phyloP scores from a whole-genome alignment of 1,284 basidiomycete species.

The Tilletia indica region DNA sequence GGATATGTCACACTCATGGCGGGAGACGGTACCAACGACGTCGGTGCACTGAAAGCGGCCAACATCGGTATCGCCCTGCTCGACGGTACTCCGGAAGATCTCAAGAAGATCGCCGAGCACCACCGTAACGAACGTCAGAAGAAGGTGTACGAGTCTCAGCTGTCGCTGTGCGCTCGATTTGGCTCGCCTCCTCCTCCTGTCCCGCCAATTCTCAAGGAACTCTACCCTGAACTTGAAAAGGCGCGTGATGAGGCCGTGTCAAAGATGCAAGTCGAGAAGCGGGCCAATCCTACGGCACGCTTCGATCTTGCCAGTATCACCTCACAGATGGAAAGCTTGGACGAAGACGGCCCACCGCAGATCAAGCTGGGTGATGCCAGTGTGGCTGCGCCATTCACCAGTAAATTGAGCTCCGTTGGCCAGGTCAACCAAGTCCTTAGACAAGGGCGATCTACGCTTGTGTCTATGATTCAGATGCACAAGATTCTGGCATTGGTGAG shows the following conservation, averaged over 20 bases:
- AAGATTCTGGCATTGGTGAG: slow-evolving; percentile 51
- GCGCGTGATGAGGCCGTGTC: slow-evolving; percentile 48
- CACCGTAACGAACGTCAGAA: slow-evolving; percentile 53
- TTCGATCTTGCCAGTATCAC: slow-evolving; percentile 52
- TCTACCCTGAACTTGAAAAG: slow-evolving; percentile 51
- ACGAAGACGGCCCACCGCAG: slow-evolving; percentile 55
- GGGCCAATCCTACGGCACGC: slow-evolving; percentile 42
- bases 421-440: slow-evolving; percentile 49
- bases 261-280: slow-evolving; percentile 38
- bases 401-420: slow-evolving; percentile 47
- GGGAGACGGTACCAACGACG: slow-evolving; percentile 55
- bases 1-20: slow-evolving; percentile 55
- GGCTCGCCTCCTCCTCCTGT: slow-evolving; percentile 50
- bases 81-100: slow-evolving; percentile 52
- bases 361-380: slow-evolving; percentile 53
- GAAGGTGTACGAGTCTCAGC: slow-evolving; percentile 53
- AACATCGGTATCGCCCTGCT: slow-evolving; percentile 55
- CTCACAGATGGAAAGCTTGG: slow-evolving; percentile 46
- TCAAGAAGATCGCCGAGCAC: slow-evolving; percentile 53
- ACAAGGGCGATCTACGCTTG: slow-evolving; percentile 53
- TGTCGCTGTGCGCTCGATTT: slow-evolving; percentile 44
- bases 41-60: slow-evolving; percentile 54
- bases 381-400: slow-evolving; percentile 54
- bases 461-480: slow-evolving; percentile 55
- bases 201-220: slow-evolving; percentile 42